phyloP scores from a whole-genome alignment of 345 rosid species.

The Citrus inodora region DNA sequence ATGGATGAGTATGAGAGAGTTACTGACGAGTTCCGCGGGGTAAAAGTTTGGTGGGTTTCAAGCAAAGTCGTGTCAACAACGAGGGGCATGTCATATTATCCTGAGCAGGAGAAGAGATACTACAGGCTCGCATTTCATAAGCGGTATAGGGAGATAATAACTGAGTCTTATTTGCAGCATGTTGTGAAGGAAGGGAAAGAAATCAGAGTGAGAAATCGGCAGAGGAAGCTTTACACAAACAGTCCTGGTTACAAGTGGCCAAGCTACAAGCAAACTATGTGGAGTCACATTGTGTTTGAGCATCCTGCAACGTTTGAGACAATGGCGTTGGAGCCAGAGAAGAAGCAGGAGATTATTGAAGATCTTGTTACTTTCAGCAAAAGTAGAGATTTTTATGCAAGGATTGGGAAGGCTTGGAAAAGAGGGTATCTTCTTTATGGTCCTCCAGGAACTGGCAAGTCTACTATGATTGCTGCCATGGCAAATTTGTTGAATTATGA shows the following conservation, averaged over 20 bases:
- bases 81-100: slow-evolving; percentile 27
- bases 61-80: slow-evolving; percentile 26
- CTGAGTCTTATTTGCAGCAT: slow-evolving; percentile 45
- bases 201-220: slow-evolving; percentile 38
- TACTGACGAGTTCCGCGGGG: slow-evolving; percentile 43
- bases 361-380: slow-evolving; percentile 52
- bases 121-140: slow-evolving; percentile 58
- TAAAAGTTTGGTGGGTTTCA: slow-evolving; percentile 47
- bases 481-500: slow-evolving; percentile 32
- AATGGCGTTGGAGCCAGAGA: slow-evolving; percentile 50
- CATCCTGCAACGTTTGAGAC: slow-evolving; percentile 61
- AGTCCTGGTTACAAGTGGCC: slow-evolving; percentile 50
- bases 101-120: slow-evolving; percentile 51
- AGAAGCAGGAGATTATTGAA: slow-evolving; percentile 50
- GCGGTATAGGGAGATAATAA: slow-evolving; percentile 40
- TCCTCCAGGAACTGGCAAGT: slow-evolving; percentile 35
- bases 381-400: slow-evolving; percentile 50
- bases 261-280: slow-evolving; percentile 44
- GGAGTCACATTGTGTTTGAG: slow-evolving; percentile 58
- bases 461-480: slow-evolving; percentile 39
- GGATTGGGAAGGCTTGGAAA: slow-evolving; percentile 58
- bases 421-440: slow-evolving; percentile 58
- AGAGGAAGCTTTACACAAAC: slow-evolving; percentile 66
- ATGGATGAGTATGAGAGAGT: slow-evolving; percentile 56
- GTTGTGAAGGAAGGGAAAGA: slow-evolving; percentile 54